phyloP scores from a whole-genome alignment of 257 asterid species.

The Schizonepeta tenuifolia region DNA sequence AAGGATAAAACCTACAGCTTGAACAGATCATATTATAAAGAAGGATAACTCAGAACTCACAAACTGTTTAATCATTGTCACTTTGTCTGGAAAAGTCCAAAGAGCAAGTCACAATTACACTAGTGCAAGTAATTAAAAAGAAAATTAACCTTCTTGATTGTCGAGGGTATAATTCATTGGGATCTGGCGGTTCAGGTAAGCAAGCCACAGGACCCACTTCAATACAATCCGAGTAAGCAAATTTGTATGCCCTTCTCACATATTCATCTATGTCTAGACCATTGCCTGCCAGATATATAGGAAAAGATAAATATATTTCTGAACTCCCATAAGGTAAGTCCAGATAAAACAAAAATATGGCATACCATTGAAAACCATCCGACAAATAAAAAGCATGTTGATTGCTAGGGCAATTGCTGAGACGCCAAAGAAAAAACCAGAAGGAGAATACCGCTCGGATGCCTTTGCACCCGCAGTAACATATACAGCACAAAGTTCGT shows the following conservation, averaged over 20 bases:
- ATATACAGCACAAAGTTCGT: slow-evolving; percentile 97
- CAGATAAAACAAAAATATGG: slow-evolving; percentile 24
- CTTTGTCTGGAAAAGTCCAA: not conserved
- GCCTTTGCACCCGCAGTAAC: slow-evolving; percentile 95
- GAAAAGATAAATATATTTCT: slow-evolving; percentile 31
- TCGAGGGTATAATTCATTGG: slow-evolving; percentile 93
- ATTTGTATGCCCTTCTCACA: slow-evolving; percentile 94
- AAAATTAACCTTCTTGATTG: slow-evolving; percentile 79
- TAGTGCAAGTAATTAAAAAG: slow-evolving; percentile 30
- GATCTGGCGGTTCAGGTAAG: slow-evolving; percentile 98
- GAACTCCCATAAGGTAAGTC: slow-evolving; percentile 10
- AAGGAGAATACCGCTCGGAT: slow-evolving; percentile 95
- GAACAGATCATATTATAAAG: slow-evolving; percentile 14
- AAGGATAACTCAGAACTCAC: not conserved
- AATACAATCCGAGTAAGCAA: slow-evolving; percentile 95
- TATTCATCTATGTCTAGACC: slow-evolving; percentile 97
- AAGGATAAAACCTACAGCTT: slow-evolving; percentile 2
- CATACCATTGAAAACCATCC: slow-evolving; percentile 97
- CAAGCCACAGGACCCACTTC: slow-evolving; percentile 98
- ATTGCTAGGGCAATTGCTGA: slow-evolving; percentile 97
- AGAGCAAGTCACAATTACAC: not conserved
- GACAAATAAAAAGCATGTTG: slow-evolving; percentile 98
- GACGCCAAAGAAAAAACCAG: slow-evolving; percentile 99
- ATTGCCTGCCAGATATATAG: slow-evolving; percentile 60
- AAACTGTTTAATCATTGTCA: not conserved